phyloP scores from a whole-genome alignment of 2,329 filamentous ascomycete genomes.

The Colletotrichum sp. region DNA sequence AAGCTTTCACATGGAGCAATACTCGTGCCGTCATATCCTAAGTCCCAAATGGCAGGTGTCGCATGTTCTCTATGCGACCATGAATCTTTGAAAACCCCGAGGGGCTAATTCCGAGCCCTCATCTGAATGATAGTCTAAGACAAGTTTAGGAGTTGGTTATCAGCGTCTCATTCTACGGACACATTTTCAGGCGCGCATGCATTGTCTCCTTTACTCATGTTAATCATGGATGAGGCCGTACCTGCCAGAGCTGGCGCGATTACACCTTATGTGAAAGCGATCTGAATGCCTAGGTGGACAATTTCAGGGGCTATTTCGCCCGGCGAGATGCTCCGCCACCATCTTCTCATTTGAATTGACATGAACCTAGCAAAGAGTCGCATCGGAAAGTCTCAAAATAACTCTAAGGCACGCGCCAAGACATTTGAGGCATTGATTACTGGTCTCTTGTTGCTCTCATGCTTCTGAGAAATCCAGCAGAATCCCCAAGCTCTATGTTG shows the following conservation, averaged over 20 bases:
- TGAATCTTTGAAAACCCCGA: neutral
- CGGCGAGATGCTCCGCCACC: neutral
- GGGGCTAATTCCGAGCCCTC: neutral
- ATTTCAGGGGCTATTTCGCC: neutral
- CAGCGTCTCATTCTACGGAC: rapidly evolving
- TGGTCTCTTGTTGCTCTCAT: neutral
- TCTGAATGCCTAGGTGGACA: neutral
- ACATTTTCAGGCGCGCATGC: neutral
- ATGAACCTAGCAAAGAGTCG: neutral
- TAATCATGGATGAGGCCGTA: neutral
- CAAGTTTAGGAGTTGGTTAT: neutral
- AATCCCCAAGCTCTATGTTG: neutral
- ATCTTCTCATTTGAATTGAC: neutral
- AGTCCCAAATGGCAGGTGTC: neutral
- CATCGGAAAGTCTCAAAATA: neutral
- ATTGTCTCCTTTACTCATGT: neutral
- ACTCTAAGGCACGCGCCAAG: neutral
- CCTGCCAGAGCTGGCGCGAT: neutral
- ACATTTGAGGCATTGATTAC: neutral
- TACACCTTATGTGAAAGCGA: neutral
- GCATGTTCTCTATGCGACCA: neutral
- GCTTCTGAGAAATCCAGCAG: neutral
- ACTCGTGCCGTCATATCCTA: rapidly evolving
- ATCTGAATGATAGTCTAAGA: neutral
- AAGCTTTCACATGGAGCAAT: neutral